Evolutionary conservation across 306 rosid genomes (phyloP).

Genomic region (Quercus robur): DNA sequence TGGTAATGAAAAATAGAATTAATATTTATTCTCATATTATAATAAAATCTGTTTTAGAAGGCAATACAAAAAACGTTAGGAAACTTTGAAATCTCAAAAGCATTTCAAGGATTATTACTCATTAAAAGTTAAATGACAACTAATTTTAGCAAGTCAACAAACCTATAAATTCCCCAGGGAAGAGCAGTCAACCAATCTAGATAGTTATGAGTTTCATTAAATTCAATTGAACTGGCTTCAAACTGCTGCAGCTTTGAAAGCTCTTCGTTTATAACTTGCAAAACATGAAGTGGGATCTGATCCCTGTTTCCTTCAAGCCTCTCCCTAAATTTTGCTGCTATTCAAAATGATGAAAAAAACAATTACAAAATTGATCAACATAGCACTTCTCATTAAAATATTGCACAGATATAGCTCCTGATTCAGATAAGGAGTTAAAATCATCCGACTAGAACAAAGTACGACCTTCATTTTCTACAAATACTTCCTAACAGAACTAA

Average conservation of each 20-base stretch:
- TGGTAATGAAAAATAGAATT: conserved; percentile 6
- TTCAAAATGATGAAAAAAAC: conserved; percentile 4
- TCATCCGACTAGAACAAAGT: conserved; percentile 2
- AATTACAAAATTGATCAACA: conserved; percentile 13
- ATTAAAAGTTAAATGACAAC: background rate
- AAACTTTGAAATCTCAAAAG: conserved; percentile 3
- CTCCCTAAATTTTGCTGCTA: conserved; percentile 82
- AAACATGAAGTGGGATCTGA: conserved; percentile 82
- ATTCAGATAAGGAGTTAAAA: background rate
- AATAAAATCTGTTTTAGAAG: background rate
- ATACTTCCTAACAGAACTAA: background rate
- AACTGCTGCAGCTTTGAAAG: conserved; percentile 82
- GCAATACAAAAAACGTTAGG: background rate
- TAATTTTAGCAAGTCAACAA: conserved; percentile 17
- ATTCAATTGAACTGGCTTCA: conserved; percentile 97
- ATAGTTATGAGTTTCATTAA: conserved; percentile 58
- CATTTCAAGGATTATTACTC: background rate
- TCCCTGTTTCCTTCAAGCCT: conserved; percentile 93
- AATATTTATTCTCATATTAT: background rate
- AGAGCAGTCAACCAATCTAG: too few relatives aligned
- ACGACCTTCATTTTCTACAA: background rate
- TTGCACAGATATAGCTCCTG: background rate
- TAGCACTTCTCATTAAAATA: background rate
- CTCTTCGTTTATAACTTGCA: conserved; percentile 95
- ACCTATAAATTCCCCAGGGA: conserved; percentile 97